These are phyloP conservation scores for Aureobasidium sp. DNA, from an alignment of 2,329 filamentous ascomycete species.

Conservation along the genomic window DNA sequence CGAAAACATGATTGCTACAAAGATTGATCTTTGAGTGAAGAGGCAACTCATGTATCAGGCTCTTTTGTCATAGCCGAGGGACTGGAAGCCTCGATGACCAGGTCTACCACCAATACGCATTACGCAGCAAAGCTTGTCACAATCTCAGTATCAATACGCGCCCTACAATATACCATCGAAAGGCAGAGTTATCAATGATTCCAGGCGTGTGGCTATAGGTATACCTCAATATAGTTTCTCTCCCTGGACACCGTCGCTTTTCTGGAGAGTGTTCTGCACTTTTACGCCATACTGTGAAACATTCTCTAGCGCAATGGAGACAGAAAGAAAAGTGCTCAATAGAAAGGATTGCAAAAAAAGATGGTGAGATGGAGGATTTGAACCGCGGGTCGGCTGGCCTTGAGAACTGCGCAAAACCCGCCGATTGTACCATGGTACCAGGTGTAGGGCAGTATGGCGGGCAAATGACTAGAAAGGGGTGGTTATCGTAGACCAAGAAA, in stretches of 20 bases:
- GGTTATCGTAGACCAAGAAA: not conserved
- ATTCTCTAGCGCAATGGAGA: too few relatives aligned
- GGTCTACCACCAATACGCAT: too few relatives aligned
- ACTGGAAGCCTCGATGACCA: too few relatives aligned
- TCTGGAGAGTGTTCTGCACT: too few relatives aligned
- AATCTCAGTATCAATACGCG: not conserved
- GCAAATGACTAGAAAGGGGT: not conserved
- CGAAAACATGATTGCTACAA: conserved; percentile 42
- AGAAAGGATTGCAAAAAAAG: not conserved
- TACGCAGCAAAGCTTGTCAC: not conserved
- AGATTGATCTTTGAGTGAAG: conserved; percentile 38
- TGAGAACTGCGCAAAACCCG: not conserved
- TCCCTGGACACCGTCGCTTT: too few relatives aligned
- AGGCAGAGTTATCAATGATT: not conserved
- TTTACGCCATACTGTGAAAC: too few relatives aligned
- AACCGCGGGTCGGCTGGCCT: not conserved
- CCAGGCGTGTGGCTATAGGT: too few relatives aligned
- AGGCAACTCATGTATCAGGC: not conserved
- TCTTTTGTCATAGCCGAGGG: too few relatives aligned
- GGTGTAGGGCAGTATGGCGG: not conserved
- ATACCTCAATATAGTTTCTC: too few relatives aligned
- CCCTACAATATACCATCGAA: not conserved
- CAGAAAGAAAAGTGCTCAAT: too few relatives aligned
- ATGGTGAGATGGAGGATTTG: not conserved
- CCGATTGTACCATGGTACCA: not conserved